These are phyloP conservation scores for Saccharomycopsis vini DNA, from an alignment of 805 yeast genomes.

Conservation along the genomic window DNA sequence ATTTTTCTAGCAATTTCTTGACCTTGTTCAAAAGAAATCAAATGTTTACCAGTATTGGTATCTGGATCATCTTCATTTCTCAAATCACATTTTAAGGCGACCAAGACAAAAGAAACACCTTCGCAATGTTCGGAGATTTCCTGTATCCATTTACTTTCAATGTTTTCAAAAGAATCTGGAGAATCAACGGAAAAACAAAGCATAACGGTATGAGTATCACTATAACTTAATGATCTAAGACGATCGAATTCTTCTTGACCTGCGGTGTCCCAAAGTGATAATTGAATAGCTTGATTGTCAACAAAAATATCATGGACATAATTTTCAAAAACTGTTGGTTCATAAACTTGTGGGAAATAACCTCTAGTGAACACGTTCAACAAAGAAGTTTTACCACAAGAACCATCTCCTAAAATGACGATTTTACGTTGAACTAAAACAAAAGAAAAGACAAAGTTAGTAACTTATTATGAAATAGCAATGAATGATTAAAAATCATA, in stretches of 20 bases:
- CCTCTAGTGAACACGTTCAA: conserved; percentile 95
- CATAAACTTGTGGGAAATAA: conserved; percentile 95
- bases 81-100: conserved; percentile 90
- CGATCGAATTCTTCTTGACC: conserved; percentile 98
- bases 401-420: conserved; percentile 95
- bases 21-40: conserved; percentile 89
- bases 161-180: conserved; percentile 88
- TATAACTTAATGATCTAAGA: conserved; percentile 81
- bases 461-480: not conserved
- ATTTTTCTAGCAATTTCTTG: conserved; percentile 83
- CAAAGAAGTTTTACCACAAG: conserved; percentile 95
- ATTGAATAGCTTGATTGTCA: conserved; percentile 85
- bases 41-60: conserved; percentile 30
- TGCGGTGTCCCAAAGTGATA: conserved; percentile 97
- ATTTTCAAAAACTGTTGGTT: conserved; percentile 96
- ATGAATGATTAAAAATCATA: not conserved
- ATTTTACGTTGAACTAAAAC: conserved; percentile 78
- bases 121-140: conserved; percentile 96
- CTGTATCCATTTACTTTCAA: conserved; percentile 93
- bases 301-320: conserved; percentile 95
- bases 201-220: conserved; percentile 96
- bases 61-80: conserved; percentile 50
- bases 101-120: conserved; percentile 87
- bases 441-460: too few relatives aligned
- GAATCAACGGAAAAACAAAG: conserved; percentile 93